A percentile compares a stretch with the other conserved stretches of the same genome.
These are phyloP conservation scores for Linnemannia elongata DNA, from an alignment of 192 early-diverging fungal genomes.

Conservation along the genomic window DNA sequence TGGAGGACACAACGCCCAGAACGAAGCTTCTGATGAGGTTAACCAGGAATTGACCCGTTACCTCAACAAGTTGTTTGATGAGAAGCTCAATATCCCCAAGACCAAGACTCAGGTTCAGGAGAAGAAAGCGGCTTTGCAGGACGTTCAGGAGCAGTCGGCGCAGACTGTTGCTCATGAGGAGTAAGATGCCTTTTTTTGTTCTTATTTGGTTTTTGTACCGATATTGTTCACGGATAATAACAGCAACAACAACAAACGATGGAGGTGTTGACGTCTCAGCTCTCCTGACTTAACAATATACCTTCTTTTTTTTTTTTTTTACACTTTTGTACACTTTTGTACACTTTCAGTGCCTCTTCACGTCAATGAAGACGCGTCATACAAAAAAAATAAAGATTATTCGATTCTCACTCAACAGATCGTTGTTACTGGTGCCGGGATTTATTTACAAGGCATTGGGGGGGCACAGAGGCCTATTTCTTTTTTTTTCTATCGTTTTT, in stretches of 20 bases:
- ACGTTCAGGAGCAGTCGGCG: neutral
- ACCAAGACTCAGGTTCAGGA: neutral
- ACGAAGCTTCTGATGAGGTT: slow-evolving; percentile 17
- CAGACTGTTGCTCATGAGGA: neutral
- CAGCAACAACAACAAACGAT: neutral
- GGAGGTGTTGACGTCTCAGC: neutral
- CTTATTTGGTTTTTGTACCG: too few relatives aligned
- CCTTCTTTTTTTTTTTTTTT: neutral
- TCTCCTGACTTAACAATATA: neutral
- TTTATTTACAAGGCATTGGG: neutral
- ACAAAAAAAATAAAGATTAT: too few relatives aligned
- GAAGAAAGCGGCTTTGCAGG: neutral
- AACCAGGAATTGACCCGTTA: slow-evolving; percentile 16
- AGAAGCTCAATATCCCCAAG: slow-evolving; percentile 10
- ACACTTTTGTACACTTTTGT: neutral
- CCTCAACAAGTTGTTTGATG: slow-evolving; percentile 20
- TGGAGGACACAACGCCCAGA: slow-evolving; percentile 10
- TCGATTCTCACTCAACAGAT: too few relatives aligned
- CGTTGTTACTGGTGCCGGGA: neutral
- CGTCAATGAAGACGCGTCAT: too few relatives aligned
- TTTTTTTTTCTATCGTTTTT: neutral
- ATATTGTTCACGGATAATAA: neutral
- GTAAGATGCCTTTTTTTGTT: neutral
- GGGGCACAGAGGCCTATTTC: neutral
- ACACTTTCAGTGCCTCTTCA: neutral